phyloP scores from a whole-genome alignment of 768 basidiomycete genomes.

The Auricularia sp. region DNA sequence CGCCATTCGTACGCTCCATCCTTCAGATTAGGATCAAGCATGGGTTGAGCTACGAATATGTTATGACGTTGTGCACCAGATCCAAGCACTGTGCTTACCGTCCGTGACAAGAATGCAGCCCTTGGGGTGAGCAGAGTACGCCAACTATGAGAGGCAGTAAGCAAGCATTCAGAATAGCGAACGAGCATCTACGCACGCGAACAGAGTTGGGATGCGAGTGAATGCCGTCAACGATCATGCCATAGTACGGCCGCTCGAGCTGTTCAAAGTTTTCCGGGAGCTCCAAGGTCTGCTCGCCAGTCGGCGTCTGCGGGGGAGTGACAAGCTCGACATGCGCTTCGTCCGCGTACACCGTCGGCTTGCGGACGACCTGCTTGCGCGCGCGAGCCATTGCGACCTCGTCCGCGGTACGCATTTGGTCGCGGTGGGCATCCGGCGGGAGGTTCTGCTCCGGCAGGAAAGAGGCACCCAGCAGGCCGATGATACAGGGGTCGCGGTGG shows the following conservation, averaged over 20 bases:
- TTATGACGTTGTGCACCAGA: not conserved
- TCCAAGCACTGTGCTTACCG: constrained; percentile 35
- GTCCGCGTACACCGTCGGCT: constrained; percentile 26
- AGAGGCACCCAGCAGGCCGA: constrained; percentile 75
- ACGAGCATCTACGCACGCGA: constrained; percentile 39
- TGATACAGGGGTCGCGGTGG: constrained; percentile 86
- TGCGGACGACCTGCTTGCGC: constrained; percentile 3
- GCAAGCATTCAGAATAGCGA: not conserved
- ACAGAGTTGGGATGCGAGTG: constrained; percentile 89
- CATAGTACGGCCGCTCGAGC: constrained; percentile 72
- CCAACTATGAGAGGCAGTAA: constrained; percentile 39
- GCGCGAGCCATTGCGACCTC: not conserved
- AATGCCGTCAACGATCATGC: constrained; percentile 83
- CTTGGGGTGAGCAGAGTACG: constrained; percentile 73
- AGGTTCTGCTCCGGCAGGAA: constrained; percentile 1
- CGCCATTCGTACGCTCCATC: constrained; percentile 88
- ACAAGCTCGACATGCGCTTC: constrained; percentile 54
- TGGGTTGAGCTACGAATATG: constrained; percentile 39
- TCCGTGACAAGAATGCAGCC: constrained; percentile 87
- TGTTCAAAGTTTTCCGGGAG: not conserved
- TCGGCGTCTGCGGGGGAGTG: constrained; percentile 48
- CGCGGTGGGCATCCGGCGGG: not conserved
- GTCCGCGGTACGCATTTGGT: constrained; percentile 2
- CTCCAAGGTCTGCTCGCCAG: not conserved
- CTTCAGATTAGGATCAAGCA: constrained; percentile 72